A percentile compares a stretch with the other conserved stretches of the same genome.
Evolutionary conservation across 306 rosid species (phyloP).

Genomic region (Vachellia pachyceras): DNA sequence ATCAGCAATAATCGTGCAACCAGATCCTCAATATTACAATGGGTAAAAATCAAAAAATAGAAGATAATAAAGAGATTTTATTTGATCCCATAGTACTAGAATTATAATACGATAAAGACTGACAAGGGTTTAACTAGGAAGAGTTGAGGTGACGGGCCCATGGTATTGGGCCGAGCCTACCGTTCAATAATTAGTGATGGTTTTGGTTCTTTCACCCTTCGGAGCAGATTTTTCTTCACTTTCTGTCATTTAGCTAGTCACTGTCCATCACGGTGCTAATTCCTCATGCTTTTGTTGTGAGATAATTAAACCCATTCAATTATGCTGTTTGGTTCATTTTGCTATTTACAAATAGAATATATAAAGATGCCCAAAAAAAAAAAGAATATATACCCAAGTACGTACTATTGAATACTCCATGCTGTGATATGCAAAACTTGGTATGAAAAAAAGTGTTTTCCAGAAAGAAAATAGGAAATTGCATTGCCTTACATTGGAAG

Average conservation of each 20-base stretch:
- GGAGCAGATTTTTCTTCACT: not conserved
- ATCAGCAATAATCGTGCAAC: not conserved
- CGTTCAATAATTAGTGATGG: not conserved
- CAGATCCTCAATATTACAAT: not conserved
- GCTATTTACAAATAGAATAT: not conserved
- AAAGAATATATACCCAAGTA: not conserved
- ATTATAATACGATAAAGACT: not conserved
- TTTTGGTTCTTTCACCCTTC: not conserved
- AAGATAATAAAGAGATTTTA: not conserved
- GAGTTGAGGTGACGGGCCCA: not conserved
- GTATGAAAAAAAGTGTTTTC: not conserved
- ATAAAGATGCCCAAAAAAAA: not conserved
- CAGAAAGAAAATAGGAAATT: not conserved
- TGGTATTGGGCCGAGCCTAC: no score
- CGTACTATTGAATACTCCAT: conserved; percentile 9
- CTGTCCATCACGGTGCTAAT: not conserved
- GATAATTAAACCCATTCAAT: not conserved
- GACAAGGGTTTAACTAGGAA: not conserved
- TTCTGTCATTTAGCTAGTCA: not conserved
- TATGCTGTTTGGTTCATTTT: not conserved
- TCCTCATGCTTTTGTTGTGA: not conserved
- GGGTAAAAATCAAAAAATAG: not conserved
- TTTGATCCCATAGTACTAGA: not conserved
- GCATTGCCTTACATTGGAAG: not conserved
- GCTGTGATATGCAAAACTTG: not conserved